Percentiles rank a stretch among this genome's conserved stretches.
Conservation (phyloP, 345 rosid genomes). For the Hibiscus mutabilis region DNA sequence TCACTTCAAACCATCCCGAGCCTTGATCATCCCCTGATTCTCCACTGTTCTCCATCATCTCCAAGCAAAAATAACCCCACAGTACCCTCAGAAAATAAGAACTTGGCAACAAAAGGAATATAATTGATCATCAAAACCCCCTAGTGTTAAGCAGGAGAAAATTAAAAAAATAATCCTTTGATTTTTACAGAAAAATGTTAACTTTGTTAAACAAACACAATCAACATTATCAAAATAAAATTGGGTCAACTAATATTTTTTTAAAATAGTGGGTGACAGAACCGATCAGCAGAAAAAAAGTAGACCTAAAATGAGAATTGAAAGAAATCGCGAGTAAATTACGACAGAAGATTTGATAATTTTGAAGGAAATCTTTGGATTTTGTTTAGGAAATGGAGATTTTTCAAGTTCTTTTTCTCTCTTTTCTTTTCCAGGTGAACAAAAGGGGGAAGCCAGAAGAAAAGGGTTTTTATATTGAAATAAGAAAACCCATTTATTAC, state of each 20-base stretch:
- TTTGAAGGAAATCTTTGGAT: background rate
- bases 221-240: conserved; percentile 18
- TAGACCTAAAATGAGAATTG: background rate
- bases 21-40: conserved; percentile 55
- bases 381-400: background rate
- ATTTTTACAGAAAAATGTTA: conserved; percentile 9
- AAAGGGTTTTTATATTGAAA: background rate
- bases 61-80: conserved; percentile 5
- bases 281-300: background rate
- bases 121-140: conserved; percentile 5
- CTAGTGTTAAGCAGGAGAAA: conserved; percentile 9
- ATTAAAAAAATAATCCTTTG: background rate
- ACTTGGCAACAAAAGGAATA: background rate
- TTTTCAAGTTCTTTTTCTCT: background rate
- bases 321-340: background rate
- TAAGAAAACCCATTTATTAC: background rate
- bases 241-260: conserved; percentile 7
- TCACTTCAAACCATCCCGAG: conserved; percentile 66
- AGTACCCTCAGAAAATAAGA: conserved; percentile 5
- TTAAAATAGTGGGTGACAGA: background rate
- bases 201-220: conserved; percentile 14
- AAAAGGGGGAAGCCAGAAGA: conserved; percentile 11
- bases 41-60: conserved; percentile 40
- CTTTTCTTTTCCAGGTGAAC: background rate
- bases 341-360: background rate